Evolutionary conservation across 441 rosid genomes (phyloP).

Genomic region (Erysimum pusillum): DNA sequence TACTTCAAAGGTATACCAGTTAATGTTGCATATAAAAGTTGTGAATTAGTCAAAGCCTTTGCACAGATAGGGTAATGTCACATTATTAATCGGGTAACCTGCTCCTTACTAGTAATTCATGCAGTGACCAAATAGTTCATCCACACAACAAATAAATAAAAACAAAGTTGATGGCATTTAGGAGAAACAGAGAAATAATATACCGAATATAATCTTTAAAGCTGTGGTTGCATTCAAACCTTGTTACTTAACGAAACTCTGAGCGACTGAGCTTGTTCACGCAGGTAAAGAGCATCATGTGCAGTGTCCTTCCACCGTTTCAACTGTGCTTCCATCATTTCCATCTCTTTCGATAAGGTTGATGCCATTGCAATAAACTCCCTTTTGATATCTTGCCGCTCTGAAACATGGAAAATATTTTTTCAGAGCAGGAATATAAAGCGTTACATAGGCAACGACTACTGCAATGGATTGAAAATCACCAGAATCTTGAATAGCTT

Average conservation of each 20-base stretch:
- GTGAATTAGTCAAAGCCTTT: constrained; percentile 18
- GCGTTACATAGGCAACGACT: constrained; percentile 18
- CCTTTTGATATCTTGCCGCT: constrained; percentile 83
- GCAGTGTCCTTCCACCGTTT: constrained; percentile 93
- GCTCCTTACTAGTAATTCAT: constrained; percentile 14
- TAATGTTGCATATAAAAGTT: constrained; percentile 14
- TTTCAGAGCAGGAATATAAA: constrained; percentile 39
- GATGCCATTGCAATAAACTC: constrained; percentile 93
- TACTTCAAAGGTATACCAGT: constrained; percentile 1
- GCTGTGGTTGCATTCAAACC: constrained; percentile 55
- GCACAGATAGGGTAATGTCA: background rate
- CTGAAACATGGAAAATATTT: constrained; percentile 57
- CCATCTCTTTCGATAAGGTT: constrained; percentile 93
- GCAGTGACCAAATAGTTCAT: constrained; percentile 18
- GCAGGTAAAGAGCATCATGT: constrained; percentile 76
- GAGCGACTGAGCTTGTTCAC: constrained; percentile 70
- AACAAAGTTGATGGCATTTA: constrained; percentile 14
- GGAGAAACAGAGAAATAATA: constrained; percentile 31
- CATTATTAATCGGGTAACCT: background rate
- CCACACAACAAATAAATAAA: constrained; percentile 16
- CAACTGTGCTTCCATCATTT: constrained; percentile 94
- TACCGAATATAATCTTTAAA: constrained; percentile 26
- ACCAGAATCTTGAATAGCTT: constrained; percentile 93
- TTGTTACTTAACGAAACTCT: constrained; percentile 69
- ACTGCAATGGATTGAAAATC: constrained; percentile 38